Conservation (phyloP, 2,329 filamentous ascomycete genomes). For the Graphium sp. region DNA sequence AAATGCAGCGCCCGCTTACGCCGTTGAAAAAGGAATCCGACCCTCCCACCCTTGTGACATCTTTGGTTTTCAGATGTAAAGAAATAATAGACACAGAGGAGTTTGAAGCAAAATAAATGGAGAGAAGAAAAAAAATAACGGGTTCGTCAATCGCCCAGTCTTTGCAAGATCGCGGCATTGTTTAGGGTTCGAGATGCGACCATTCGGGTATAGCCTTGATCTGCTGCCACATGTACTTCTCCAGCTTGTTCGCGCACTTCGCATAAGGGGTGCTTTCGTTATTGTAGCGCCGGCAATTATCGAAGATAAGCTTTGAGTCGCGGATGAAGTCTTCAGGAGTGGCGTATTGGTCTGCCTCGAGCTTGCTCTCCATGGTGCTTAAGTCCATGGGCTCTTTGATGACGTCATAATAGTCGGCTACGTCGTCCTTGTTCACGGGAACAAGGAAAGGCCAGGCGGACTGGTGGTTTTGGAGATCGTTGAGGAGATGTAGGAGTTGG, state of each 20-base stretch:
- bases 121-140: too few relatives aligned
- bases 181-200: slow-evolving; percentile 47
- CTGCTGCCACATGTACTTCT: slow-evolving; percentile 88
- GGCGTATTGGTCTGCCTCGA: slow-evolving; percentile 83
- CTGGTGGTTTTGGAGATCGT: slow-evolving; percentile 86
- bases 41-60: too few relatives aligned
- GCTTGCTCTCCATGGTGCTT: slow-evolving; percentile 86
- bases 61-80: too few relatives aligned
- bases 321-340: slow-evolving; percentile 84
- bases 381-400: slow-evolving; percentile 98
- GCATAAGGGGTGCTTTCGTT: slow-evolving; percentile 90
- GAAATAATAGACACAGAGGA: too few relatives aligned
- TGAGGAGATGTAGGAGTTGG: slow-evolving; percentile 79
- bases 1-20: too few relatives aligned
- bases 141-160: too few relatives aligned
- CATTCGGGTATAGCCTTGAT: slow-evolving; percentile 88
- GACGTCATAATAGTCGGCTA: slow-evolving; percentile 97
- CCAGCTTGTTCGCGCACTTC: slow-evolving; percentile 85
- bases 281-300: slow-evolving; percentile 93
- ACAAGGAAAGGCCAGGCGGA: slow-evolving; percentile 89
- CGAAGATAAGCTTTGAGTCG: slow-evolving; percentile 78
- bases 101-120: too few relatives aligned
- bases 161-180: too few relatives aligned
- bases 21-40: too few relatives aligned
- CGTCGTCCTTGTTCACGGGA: slow-evolving; percentile 88